Base-by-base conservation (phyloP, 2,329 filamentous ascomycete genomes). In the Ophiostoma quercus region DNA sequence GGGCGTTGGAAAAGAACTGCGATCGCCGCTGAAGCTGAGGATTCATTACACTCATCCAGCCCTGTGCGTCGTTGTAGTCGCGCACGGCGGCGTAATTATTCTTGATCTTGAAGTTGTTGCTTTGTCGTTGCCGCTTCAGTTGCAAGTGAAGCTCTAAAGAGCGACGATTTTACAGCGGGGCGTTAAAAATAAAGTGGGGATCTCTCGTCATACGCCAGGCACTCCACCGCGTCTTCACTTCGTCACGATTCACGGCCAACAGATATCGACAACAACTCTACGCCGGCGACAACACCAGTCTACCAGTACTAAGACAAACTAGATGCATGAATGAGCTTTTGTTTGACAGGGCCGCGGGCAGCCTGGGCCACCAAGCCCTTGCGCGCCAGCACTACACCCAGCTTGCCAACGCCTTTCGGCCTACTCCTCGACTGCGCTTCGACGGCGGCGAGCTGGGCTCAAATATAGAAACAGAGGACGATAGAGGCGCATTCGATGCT, bases 321-420 rank as follows among this genome's bases (percentile, higher is more conserved):
- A 57, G 39, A 69, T 41, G 67, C 34, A 62, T 60, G 67, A 60
- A 41, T 67, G 66, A 51, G 14, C 41, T 22, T 7, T 29, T 67
- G 19, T 34, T 67, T 54, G 25, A 51, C 14, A 47, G 66, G 29
- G 88, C 91, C 77, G 84, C 88, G 72, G 92, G 92, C 80, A 85
- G 85, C 75, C 79, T 92, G 71, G 80, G 83, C 73, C 86, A 88
- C 67, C 84, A 86, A 74, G 83, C 83, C 66, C 87, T 96, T 74
- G 85, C 89, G 74, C 84, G 86, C 73, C 84, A 87, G 22, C 85
- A 91, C 75, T 88, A 87, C 29, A 85, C 87, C 16, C 84, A 85
- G 43, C 85, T 93, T 71, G 80, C 94, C 65, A 86, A 85, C 73
- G 86, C 87, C n/a, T 87, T 96, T 72, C 87, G 89, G 67, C 84